Evolutionary conservation across 2,329 filamentous ascomycete genomes (phyloP).

Genomic region (Polychaeton citri): DNA sequence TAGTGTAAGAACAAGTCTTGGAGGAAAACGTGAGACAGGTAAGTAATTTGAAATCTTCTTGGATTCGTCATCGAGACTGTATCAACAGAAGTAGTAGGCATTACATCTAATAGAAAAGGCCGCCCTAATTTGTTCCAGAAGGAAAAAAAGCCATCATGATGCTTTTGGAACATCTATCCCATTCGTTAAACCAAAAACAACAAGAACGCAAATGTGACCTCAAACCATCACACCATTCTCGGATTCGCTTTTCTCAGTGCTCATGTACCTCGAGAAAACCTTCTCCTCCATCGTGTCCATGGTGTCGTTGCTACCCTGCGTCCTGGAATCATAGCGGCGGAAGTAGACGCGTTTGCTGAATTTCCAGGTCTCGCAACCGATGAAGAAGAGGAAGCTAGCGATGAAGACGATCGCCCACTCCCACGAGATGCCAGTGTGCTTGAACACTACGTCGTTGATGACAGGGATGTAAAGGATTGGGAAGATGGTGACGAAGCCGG

Average conservation of each 20-base stretch:
- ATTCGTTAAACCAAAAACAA: too few species aligned
- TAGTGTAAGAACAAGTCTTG: too few species aligned
- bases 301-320: not conserved
- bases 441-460: slow-evolving; percentile 52
- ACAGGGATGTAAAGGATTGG: slow-evolving; percentile 50
- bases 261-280: not conserved
- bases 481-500: slow-evolving; percentile 33
- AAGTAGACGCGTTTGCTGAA: slow-evolving; percentile 42
- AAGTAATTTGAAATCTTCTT: too few species aligned
- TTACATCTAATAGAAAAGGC: too few species aligned
- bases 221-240: not conserved
- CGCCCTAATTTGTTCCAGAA: too few species aligned
- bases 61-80: too few species aligned
- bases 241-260: not conserved
- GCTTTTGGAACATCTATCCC: too few species aligned
- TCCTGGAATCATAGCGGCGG: not conserved
- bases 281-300: not conserved
- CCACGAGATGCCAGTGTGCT: slow-evolving; percentile 52
- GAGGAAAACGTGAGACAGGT: too few species aligned
- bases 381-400: slow-evolving; percentile 47
- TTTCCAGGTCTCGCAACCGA: slow-evolving; percentile 54
- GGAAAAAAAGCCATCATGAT: too few species aligned
- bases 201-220: not conserved
- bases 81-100: too few species aligned
- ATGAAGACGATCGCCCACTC: slow-evolving; percentile 59